A percentile compares a stretch with the other conserved stretches of the same genome.
phyloP scores from a whole-genome alignment of 192 early-diverging fungal species.

The Coemansia sp. region DNA sequence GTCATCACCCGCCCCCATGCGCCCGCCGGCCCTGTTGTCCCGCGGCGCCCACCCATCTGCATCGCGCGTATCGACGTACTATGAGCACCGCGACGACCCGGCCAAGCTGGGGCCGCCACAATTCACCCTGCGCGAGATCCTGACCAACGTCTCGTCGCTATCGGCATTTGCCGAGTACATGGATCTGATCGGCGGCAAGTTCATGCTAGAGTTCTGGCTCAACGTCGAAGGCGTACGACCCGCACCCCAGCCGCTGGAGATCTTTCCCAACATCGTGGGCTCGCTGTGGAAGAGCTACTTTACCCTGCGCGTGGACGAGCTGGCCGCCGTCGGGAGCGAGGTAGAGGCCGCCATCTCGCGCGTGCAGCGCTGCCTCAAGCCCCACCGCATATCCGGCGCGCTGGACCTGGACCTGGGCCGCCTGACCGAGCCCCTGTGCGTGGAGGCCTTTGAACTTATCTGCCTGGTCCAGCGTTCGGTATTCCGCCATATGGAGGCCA shows the following conservation, averaged over 20 bases:
- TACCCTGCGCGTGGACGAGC: slow-evolving; percentile 37
- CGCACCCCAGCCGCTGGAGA: neutral
- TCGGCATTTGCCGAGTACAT: slow-evolving; percentile 78
- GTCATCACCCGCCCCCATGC: too few relatives aligned
- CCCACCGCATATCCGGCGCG: neutral
- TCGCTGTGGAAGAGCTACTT: slow-evolving; percentile 52
- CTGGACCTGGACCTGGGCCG: slow-evolving; percentile 15
- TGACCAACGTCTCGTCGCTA: slow-evolving; percentile 59
- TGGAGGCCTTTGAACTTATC: slow-evolving; percentile 29
- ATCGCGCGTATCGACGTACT: slow-evolving; percentile 40
- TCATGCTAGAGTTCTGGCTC: slow-evolving; percentile 69
- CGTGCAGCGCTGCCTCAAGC: slow-evolving; percentile 40
- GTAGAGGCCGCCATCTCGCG: slow-evolving; percentile 20
- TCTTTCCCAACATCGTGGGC: slow-evolving; percentile 28
- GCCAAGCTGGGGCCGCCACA: slow-evolving; percentile 39
- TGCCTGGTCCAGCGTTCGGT: slow-evolving; percentile 55
- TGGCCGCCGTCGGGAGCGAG: slow-evolving; percentile 20
- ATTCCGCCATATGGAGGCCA: slow-evolving; percentile 55
- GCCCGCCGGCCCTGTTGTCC: too few relatives aligned
- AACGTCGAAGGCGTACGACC: slow-evolving; percentile 59
- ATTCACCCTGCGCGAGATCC: slow-evolving; percentile 53
- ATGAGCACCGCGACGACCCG: slow-evolving; percentile 44
- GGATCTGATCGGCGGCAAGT: slow-evolving; percentile 60
- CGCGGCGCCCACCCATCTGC: neutral
- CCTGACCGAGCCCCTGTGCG: slow-evolving; percentile 12